Base-by-base conservation (phyloP, 495 filamentous ascomycete species). In the Neurospora sp. region DNA sequence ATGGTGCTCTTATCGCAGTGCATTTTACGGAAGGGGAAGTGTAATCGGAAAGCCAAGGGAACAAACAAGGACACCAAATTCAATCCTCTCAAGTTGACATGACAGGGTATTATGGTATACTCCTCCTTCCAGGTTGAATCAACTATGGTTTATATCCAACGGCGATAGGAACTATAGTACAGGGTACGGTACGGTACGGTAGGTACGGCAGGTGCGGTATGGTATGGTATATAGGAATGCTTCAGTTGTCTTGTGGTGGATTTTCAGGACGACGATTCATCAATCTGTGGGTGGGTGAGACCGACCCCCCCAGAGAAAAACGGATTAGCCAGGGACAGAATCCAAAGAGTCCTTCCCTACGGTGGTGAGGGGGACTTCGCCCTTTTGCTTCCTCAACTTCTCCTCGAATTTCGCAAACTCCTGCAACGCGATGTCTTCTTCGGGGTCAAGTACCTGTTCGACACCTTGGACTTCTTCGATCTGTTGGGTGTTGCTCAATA, bases 351-450 rank as follows among this genome's bases (percentile, higher is more conserved):
- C 90, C 80, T 91, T 91, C 31, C 89, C 89, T 40, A 85, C 83
- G 8, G 89, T 91, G n/a, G 88, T 84, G 31, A 77, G 89, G 78
- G 71, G 86, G 83, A 59, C 78, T 48, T 79, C 79, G n/a, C 84
- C 81, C 74, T 93, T 94, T 76, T 94, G 91, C 78, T 89, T 86
- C 79, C 88, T 89, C 76, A 99, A 82, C 83, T 97, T 97, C 85
- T 97, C 93, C 81, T 99, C 96, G 82, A 99, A 99, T 82, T 91
- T 94, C 61, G 92, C 92, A 82, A 99, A 98, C 77, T 98, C 96
- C 73, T 90, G 84, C 79, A 95, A 86, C 11, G 95, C 91, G 74
- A 97, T 88, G 83, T 97, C 92, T 82, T 98, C 96, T 80, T 97
- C 96, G 76, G 92, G 87, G 77, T 98, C 96, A 78, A 97, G 80